phyloP scores from a whole-genome alignment of 2,329 filamentous ascomycete species.

The Cladosporium sp. region DNA sequence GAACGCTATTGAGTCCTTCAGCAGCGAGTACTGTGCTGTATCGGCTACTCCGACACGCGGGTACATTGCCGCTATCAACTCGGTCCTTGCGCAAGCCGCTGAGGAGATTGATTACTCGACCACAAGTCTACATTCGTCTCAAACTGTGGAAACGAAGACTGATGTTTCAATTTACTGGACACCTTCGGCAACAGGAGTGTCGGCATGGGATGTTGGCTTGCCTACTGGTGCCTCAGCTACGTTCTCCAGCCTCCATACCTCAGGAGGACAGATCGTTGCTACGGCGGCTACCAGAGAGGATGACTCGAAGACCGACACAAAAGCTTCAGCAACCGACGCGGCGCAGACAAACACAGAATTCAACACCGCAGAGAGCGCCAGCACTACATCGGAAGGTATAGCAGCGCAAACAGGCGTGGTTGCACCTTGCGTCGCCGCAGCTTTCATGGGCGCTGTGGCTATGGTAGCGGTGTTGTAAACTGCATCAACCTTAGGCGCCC shows the following conservation, averaged over 20 bases:
- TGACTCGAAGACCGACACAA: background rate
- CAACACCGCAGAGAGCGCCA: background rate
- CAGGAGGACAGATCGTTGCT: background rate
- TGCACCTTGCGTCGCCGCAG: background rate
- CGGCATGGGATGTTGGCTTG: background rate
- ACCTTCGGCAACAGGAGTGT: background rate
- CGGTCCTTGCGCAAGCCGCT: background rate
- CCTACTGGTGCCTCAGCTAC: background rate
- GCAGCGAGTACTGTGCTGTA: background rate
- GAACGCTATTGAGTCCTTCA: background rate
- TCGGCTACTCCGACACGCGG: background rate
- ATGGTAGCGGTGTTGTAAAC: background rate
- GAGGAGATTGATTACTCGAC: background rate
- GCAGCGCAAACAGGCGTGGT: background rate
- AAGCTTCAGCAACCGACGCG: background rate
- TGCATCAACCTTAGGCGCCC: background rate
- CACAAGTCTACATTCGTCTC: background rate
- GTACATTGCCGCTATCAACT: background rate
- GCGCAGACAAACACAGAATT: background rate
- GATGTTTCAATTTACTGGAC: constrained; percentile 1
- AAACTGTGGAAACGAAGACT: background rate
- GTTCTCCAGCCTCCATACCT: background rate
- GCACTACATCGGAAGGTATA: background rate
- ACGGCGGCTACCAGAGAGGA: background rate
- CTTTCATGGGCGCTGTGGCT: background rate